Base-by-base conservation (phyloP, 2,329 filamentous ascomycete species). In the Epicoccum nigrum region DNA sequence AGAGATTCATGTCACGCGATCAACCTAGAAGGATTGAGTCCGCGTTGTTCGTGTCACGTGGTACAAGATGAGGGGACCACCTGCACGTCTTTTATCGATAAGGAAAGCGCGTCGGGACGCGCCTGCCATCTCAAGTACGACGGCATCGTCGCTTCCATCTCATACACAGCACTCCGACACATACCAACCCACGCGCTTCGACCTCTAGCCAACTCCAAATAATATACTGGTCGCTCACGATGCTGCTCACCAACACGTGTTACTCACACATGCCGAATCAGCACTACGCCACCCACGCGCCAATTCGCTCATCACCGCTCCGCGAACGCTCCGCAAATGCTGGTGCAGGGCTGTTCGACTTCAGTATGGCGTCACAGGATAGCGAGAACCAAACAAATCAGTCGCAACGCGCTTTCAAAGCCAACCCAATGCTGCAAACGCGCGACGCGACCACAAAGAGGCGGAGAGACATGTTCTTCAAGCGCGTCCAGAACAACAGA, bases 401-500 rank as follows among this genome's bases (percentile, higher is more conserved):
- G 13, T 43, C 59, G 1, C 65, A 71, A 40, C 69, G 70, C 38
- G 76, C 78, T 12, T 74, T 79, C 45, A 87, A 87, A 54, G 78
- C 81, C 28, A 90, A 88, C 55, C 88, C 86, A 0, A 63, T 88
- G 6, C 73, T 86, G 15, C 81, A 82, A 58, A 81, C 75, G 54
- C 79, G 83, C 42, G 75, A 91, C 66, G 83, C 83, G 15, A 78
- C 79, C 0, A 83, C 85, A 47, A 86, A 90, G 66, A 78, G 81
- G 45, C 77, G 89, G 50, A 78, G 89, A 38, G 82, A 83, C 25
- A 76, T 88, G 48, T 93, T 93, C 62, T 74, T 93, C 52, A 83
- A 85, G 65, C 88, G 76, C 45, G 75, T 81, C 9, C 67, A 74
- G 42, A 73, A 74, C 33, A 65, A 65, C 2, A 64, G 78, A 33